A percentile compares a stretch with the other conserved stretches of the same genome.
Conservation (phyloP, 805 yeast species). For the Zygosaccharomyces kombuchaensis region DNA sequence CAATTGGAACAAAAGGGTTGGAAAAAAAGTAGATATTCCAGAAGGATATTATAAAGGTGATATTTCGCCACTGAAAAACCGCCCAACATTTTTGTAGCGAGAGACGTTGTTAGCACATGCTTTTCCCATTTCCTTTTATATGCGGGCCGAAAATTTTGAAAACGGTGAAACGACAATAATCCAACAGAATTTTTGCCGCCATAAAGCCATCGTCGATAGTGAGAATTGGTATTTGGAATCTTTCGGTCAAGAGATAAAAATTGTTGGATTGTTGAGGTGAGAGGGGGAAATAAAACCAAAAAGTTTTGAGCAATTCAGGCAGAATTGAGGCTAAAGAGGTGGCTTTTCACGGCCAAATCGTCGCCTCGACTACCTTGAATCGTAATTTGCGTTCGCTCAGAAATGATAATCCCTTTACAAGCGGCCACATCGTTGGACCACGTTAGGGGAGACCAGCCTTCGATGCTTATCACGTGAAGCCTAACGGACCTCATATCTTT, state of each 20-base stretch:
- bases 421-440: too few relatives aligned
- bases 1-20: conserved; percentile 2
- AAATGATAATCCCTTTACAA: too few relatives aligned
- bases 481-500: too few relatives aligned
- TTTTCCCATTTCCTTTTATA: conserved; percentile 4
- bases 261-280: conserved; percentile 6
- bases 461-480: too few relatives aligned
- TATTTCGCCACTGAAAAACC: conserved; percentile 6
- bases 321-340: not conserved
- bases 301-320: not conserved
- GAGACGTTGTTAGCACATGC: conserved; percentile 5
- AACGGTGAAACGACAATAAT: conserved; percentile 3
- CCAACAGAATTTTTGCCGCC: conserved; percentile 8
- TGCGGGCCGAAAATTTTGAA: conserved; percentile 6
- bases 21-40: not conserved
- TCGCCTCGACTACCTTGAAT: too few relatives aligned
- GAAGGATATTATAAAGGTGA: not conserved
- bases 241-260: not conserved
- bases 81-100: conserved; percentile 2
- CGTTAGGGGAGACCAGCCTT: too few relatives aligned
- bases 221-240: not conserved
- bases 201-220: not conserved
- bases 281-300: not conserved
- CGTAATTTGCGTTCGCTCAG: too few relatives aligned
- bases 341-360: not conserved